Conservation (phyloP, 805 yeast species). For the Saturnispora halmiae region DNA sequence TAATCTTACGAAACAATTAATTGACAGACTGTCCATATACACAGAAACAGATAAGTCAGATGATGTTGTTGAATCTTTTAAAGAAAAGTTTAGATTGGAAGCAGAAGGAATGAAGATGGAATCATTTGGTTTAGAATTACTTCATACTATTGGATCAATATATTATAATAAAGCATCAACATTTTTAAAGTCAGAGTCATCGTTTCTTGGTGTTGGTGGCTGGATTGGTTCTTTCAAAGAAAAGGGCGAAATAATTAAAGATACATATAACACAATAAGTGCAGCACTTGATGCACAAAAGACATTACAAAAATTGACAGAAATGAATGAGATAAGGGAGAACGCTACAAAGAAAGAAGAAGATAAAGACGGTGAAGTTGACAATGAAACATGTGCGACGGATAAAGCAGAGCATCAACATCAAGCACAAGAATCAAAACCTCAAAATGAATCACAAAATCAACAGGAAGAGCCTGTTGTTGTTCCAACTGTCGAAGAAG, state of each 20-base stretch:
- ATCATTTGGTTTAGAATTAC: slow-evolving; percentile 85
- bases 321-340: slow-evolving; percentile 49
- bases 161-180: slow-evolving; percentile 71
- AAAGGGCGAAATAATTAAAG: slow-evolving; percentile 74
- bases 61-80: slow-evolving; percentile 51
- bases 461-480: slow-evolving; percentile 19
- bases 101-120: slow-evolving; percentile 83
- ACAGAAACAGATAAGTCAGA: slow-evolving; percentile 53
- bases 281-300: slow-evolving; percentile 84
- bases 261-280: slow-evolving; percentile 72
- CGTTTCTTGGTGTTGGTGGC: slow-evolving; percentile 78
- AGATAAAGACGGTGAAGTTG: background rate
- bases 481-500: slow-evolving; percentile 43
- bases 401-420: background rate
- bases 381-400: background rate
- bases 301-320: slow-evolving; percentile 63
- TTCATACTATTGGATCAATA: slow-evolving; percentile 73
- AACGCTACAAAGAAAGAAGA: slow-evolving; percentile 4
- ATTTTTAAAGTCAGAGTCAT: slow-evolving; percentile 59
- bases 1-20: slow-evolving; percentile 42
- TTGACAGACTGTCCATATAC: slow-evolving; percentile 36
- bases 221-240: slow-evolving; percentile 74
- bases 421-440: background rate
- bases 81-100: slow-evolving; percentile 46
- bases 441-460: background rate